Base-by-base conservation (phyloP, 2,329 filamentous ascomycete genomes). In the Colletotrichum cereale region DNA sequence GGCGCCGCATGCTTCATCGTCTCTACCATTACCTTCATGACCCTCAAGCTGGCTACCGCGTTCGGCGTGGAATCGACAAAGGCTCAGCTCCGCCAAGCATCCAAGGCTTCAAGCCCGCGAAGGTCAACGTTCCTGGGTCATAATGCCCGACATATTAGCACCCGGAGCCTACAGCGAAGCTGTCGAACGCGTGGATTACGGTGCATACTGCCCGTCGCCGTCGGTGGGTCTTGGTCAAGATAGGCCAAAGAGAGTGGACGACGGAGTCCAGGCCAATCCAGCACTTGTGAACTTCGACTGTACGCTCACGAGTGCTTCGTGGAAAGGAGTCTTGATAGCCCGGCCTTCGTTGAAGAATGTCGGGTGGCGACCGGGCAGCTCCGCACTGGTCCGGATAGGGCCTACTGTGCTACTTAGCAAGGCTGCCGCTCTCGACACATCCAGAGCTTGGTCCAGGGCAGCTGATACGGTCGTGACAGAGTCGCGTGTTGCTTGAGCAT, bases 141-240 rank as follows among this genome's bases (percentile, higher is more conserved):
- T 82, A 42, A 79, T 85, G 1, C 80, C 82, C 2, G 81, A 84
- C 62, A 61, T 84, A 31, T 75, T 78, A 0, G 74, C 73, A 4
- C 74, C 77, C 0, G 78, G 78, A 21, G 83, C 83, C 2, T 85
- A 82, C 61, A 80, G 84, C 36, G 77, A 82, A 36, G 82, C 82
- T 16, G 78, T 83, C 66, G 75, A 80, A 52, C 82, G 78, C 4
- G 80, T 82, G 48, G 77, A 77, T 21, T 82, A 80, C 73, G 78
- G 85, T 58, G 75, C 82, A 24, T 78, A 80, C 66, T 57, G 76
- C n/a, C 78, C 78, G 1, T 77, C 81, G 1, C 74, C 79, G 58
- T 62, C 73, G 40, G 40, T 36, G 16, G 60, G 21, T 2, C 55
- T 61, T 6, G 52, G 60, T 18, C 44, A 34, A 6, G 40, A 72